Base-by-base conservation (phyloP, 2,329 filamentous ascomycete species). In the Aspergillus sp. region DNA sequence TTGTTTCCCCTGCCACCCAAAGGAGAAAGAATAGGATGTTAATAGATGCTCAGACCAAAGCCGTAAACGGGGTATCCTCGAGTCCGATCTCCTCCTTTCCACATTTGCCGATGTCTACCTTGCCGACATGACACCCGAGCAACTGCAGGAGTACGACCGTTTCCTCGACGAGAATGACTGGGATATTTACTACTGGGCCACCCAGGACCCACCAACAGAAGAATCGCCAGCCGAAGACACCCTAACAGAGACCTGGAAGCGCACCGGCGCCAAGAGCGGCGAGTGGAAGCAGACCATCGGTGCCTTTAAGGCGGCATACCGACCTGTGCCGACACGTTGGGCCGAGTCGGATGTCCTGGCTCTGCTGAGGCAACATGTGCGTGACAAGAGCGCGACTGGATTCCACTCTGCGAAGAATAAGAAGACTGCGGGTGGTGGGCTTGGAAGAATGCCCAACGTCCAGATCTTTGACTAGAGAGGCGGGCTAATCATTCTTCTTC, bases 151-250 rank as follows among this genome's bases (percentile, higher is more conserved):
- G 68, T 97, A 93, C 73, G 91, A 97, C 66, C 74, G 78, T 27
- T 94, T 98, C 74, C 82, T 98, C 44, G 93, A 98, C 69, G 93
- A 98, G 72, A 98, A 98, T 69, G 93, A 98, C 73, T 98, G 93
- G 93, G 93, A 98, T 66, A 96, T 98, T 49, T 98, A 98, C 77
- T 98, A 98, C 77, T 98, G 93, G 93, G 89, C 88, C 4, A 98
- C 93, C 11, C 93, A 98, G 69, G 83, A 89, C 56, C 76, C 84
- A 5, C 61, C 62, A 1, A 40, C 46, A 1, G 61, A 67, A 27
- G 68, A 71, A 27, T 45, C 56, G 26, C 59, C 57, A 39, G 47
- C 55, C 4, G 53, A 63, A 45, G 62, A 65, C 41, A 62, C 59
- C 7, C 46, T 57, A 19, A 72, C 70, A 8, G 72, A 73, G 48